Percentiles rank a stretch among this genome's conserved stretches.
Conservation (phyloP, 2,329 filamentous ascomycete species). For the Ophiostoma novo-ulmi region DNA sequence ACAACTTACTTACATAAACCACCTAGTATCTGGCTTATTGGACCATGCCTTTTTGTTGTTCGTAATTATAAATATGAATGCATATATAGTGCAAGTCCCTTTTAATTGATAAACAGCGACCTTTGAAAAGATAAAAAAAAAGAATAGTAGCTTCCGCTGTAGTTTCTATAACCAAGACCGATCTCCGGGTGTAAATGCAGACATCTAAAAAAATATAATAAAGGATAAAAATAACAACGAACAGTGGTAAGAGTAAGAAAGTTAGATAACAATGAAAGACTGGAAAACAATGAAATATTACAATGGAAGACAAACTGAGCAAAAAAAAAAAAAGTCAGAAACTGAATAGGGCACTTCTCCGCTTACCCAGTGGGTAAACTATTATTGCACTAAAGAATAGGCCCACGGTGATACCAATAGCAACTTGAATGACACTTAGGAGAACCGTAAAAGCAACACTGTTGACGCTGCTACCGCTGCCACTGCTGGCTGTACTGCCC, state of each 20-base stretch:
- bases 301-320: neutral
- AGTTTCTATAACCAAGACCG: neutral
- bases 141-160: neutral
- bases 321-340: constrained; percentile 35
- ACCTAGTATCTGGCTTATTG: too few relatives aligned
- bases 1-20: too few relatives aligned
- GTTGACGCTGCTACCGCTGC: constrained; percentile 34
- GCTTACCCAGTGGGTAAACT: constrained; percentile 54
- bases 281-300: neutral
- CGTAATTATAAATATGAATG: too few relatives aligned
- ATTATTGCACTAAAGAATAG: constrained; percentile 52
- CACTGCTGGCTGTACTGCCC: constrained; percentile 20
- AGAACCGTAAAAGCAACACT: constrained; percentile 50
- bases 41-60: too few relatives aligned
- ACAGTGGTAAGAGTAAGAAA: neutral
- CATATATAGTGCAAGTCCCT: neutral
- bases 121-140: neutral
- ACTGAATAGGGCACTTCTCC: constrained; percentile 53
- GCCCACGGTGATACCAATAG: constrained; percentile 58
- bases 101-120: neutral
- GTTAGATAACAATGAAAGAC: neutral
- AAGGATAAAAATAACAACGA: neutral
- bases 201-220: neutral
- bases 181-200: neutral
- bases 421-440: constrained; percentile 55